These are phyloP conservation scores for Guillardia theta DNA, from an alignment of 78 protist species.

Conservation along the genomic window DNA sequence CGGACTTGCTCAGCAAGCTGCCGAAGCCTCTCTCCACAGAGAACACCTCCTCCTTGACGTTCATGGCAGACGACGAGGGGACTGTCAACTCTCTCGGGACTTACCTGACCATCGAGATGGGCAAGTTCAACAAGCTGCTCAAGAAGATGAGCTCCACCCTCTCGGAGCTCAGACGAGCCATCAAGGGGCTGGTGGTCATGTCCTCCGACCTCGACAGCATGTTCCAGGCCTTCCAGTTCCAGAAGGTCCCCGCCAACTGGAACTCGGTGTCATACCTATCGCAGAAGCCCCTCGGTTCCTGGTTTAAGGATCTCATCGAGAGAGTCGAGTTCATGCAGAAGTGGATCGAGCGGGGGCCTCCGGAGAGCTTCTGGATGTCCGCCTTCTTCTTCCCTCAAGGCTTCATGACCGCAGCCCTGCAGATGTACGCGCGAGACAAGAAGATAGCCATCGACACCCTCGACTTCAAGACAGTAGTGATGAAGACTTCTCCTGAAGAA, in stretches of 20 bases:
- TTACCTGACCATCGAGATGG: conserved; percentile 61
- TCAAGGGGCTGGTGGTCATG: conserved; percentile 78
- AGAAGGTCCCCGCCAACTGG: conserved; percentile 63
- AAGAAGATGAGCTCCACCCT: conserved; percentile 17
- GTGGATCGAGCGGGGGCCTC: conserved; percentile 63
- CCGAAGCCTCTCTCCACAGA: conserved; percentile 21
- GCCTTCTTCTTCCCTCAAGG: conserved; percentile 72
- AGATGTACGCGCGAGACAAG: conserved; percentile 55
- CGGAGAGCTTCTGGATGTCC: conserved; percentile 58
- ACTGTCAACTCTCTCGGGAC: conserved; percentile 57
- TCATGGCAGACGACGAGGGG: conserved; percentile 37
- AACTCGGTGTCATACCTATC: conserved; percentile 59
- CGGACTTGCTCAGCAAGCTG: background rate
- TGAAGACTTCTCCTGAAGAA: background rate
- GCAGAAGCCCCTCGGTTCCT: conserved; percentile 64
- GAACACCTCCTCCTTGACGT: conserved; percentile 39
- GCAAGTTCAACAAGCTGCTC: conserved; percentile 64
- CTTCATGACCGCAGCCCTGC: conserved; percentile 72
- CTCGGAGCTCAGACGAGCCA: conserved; percentile 57
- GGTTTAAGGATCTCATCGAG: conserved; percentile 56
- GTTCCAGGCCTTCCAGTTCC: conserved; percentile 9
- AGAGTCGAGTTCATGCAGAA: conserved; percentile 56
- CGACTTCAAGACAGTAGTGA: background rate
- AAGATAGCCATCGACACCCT: conserved; percentile 56
- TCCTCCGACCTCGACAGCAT: conserved; percentile 44